Evolutionary conservation across 2,329 filamentous ascomycete species (phyloP), one percentile per base, ranked within the genome.

Genomic region (Epichloe elymi): DNA sequence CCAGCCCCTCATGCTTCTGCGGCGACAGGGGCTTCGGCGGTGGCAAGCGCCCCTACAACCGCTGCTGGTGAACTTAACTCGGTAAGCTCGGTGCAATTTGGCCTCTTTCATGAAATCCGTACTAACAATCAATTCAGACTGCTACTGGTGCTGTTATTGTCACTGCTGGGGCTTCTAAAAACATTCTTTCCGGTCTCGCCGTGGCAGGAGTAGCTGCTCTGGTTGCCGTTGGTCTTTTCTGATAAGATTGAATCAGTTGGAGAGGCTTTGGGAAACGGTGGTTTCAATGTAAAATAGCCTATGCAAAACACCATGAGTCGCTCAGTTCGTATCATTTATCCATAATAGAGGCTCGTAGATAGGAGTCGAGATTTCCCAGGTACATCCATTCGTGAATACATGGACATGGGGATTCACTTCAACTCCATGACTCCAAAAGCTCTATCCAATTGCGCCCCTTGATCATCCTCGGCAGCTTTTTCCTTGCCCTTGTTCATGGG

Each of bases 391-490:
- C 15, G 10, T 17, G 10, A n/a, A 17, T 11, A 23, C 7, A 19
- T 5, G 17, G 12, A 23, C 7, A 26, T 19, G 19, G 20, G 15
- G 1, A 8, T 35, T 51, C 42, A 65, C 52, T 62, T 63, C 53
- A 72, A 51, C 6, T 53, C 63, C 64, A 78, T 66, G 3, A 65
- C 68, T 1, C 77, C 78, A 69, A 82, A 82, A 2, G 73, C 77
- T 51, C 75, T 68, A 60, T 82, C 78, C 55, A 82, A 58, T 59
- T 79, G 72, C n/a, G 71, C 75, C 4, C 77, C 78, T 53, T 75
- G 68, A 50, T 77, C 74, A 26, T 71, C 64, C 17, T 39, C 39
- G 6, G 46, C 6, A 6, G 46, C 44, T 3, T 14, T 39, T 10
- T 26, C 35, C 19, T 56, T 56, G 53, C 19, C 26, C 20, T 57